Base-by-base conservation (phyloP, 176 grass and related monocot species). In the Raddia guianensis region DNA sequence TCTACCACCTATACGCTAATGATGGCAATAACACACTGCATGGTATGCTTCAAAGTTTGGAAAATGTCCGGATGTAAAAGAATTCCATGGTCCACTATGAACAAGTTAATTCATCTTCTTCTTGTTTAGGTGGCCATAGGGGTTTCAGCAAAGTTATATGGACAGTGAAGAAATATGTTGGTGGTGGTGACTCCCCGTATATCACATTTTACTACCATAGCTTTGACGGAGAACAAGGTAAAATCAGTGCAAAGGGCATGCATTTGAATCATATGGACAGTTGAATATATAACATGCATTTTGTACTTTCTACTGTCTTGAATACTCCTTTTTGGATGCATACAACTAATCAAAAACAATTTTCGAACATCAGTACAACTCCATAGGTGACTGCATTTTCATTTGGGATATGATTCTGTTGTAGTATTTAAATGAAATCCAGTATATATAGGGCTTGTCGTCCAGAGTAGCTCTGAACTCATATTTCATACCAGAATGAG, bases 151-250 rank as follows among this genome's bases (percentile, higher is more conserved):
- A 86, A 35, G 96, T 88, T 7, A 91, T 90, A 57, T 95, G 96
- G 96, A 95, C 90, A 16, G 82, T 95, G 57, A 94, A 92, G 74
- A 80, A 97, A 19, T 84, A 90, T 21, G 75, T 88, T 3, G 34
- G 70, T 50, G 83, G 72, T 50, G 88, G 91, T 54, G 87, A 90
- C 54, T 85, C 77, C 13, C 95, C 95, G 8, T 87, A 92, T 84
- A 92, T 97, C 70, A 97, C 95, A 3, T 49, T 97, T 1, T 91
- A 94, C 85, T 97, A 97, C 44, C 87, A 85, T 15, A 97, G 95
- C 71, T 97, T 92, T 55, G 91, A 94, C n/a, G 87, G 95, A 50
- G 95, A 97, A 53, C 63, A 97, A 97, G 91, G 95, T 97, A 92
- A 40, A 4, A 33, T 5, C 18, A 11, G 12, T 45, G 1, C 59